Base-by-base conservation (phyloP, 129 eudicot species). In the Artemisia argyi region DNA sequence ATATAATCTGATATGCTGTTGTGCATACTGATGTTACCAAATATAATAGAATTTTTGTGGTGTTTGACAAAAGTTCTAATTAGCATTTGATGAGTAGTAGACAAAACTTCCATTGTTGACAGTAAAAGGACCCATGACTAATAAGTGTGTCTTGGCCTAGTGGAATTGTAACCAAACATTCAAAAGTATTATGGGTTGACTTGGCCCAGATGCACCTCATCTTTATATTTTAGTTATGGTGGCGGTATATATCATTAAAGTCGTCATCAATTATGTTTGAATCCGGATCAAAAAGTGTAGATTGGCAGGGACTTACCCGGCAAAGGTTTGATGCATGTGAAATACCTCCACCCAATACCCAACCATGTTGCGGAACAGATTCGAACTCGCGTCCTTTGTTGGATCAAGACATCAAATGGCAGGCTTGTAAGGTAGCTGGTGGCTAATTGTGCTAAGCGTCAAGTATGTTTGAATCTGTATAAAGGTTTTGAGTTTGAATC, bases 171-270 rank as follows among this genome's bases (percentile, higher is more conserved):
- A 16, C 60, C 77, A 71, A 62, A 54, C 47, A 28, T 53, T 71
- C 66, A 71, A 55, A 78, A 64, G 67, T 61, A 54, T 71, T 61
- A 54, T 71, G 72, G 67, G 82, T 71, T 78, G 68, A 78, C 68
- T 64, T 42, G 75, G 9, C 56, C 60, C 35, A 17, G 10, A 18
- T 63, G 82, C 53, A 52, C 24, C 4, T 22, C 54, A 19, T 7
- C 64, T 59, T 20, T 15, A 30, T 28, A 15, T n/a, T 42, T 24
- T 61, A 52, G 2, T 35, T 47, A 50, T 35, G 47, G 73, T 11
- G 55, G 79, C 46, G 1, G 22, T 12, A n/a, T 8, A 55, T 17
- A 17, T 55, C 22, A 55, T 22, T 56, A 0, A 11, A 52, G 53
- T 52, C 53, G 12, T 28, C 49, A 5, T 49, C 20, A 20, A 4